These are phyloP conservation scores for Agroathelia rolfsii DNA, from an alignment of 1,284 basidiomycete genomes.

Conservation along the genomic window DNA sequence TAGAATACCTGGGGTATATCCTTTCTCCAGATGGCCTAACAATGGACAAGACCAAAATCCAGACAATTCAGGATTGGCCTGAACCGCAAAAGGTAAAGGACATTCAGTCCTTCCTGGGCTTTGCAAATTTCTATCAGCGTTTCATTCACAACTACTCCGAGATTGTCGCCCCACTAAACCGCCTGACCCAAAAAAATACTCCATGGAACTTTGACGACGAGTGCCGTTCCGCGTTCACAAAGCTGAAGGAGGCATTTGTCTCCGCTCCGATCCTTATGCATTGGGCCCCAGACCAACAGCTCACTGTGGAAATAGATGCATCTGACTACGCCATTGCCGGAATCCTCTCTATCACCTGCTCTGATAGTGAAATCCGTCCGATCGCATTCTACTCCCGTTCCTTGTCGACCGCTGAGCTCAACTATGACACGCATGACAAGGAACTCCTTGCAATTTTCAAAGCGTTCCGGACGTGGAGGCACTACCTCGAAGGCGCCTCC, in stretches of 20 bases:
- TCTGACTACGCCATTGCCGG: conserved; percentile 21
- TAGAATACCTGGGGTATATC: conserved; percentile 32
- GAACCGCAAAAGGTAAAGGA: conserved; percentile 20
- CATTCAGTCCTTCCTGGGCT: conserved; percentile 26
- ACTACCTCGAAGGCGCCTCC: conserved; percentile 15
- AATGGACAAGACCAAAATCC: conserved; percentile 29
- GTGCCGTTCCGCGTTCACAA: conserved; percentile 17
- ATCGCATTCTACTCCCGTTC: conserved; percentile 19
- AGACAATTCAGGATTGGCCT: conserved; percentile 28
- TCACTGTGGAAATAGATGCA: conserved; percentile 23
- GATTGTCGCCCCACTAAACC: conserved; percentile 21
- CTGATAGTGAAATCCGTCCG: no score
- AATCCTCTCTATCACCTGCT: conserved; percentile 16
- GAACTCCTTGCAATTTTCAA: conserved; percentile 25
- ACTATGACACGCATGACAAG: conserved; percentile 27
- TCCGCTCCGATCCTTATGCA: conserved; percentile 24
- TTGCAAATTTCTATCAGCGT: conserved; percentile 28
- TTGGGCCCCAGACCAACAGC: conserved; percentile 20
- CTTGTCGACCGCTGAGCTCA: conserved; percentile 19
- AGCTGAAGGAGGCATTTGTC: conserved; percentile 23
- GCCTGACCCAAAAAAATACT: conserved; percentile 17
- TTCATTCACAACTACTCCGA: conserved; percentile 30
- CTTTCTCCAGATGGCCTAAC: conserved; percentile 19
- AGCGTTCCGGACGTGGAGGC: conserved; percentile 19
- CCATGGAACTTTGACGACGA: conserved; percentile 15